These are phyloP conservation scores for Coemansia sp. DNA, from an alignment of 192 early-diverging fungal species.

Conservation along the genomic window DNA sequence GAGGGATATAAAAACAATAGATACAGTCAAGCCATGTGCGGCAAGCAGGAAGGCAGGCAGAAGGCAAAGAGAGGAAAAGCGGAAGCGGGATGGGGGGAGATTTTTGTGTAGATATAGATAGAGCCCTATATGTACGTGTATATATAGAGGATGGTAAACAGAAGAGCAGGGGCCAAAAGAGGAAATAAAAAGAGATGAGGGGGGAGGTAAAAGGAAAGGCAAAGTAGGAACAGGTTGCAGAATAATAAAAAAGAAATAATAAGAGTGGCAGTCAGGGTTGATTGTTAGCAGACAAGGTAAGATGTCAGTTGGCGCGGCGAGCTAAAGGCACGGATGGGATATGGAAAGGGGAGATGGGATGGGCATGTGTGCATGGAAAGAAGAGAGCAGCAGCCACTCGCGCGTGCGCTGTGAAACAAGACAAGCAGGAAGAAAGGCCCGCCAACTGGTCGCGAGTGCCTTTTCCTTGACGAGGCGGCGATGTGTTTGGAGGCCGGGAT, in stretches of 20 bases:
- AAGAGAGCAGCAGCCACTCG: slow-evolving; percentile 8
- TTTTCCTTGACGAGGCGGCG: no score
- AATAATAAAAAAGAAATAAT: slow-evolving; percentile 13
- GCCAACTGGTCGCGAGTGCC: no score
- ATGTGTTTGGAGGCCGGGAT: no score
- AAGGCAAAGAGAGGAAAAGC: slow-evolving; percentile 10
- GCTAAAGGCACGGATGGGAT: neutral
- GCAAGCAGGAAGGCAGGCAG: slow-evolving; percentile 5
- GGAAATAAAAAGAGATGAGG: slow-evolving; percentile 10
- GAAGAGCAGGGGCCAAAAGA: slow-evolving; percentile 1
- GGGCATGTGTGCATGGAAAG: slow-evolving; percentile 16
- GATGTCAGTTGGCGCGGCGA: slow-evolving; percentile 31
- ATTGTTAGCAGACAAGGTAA: slow-evolving; percentile 35
- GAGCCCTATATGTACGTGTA: slow-evolving; percentile 13
- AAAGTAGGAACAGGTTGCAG: slow-evolving; percentile 9
- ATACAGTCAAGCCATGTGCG: slow-evolving; percentile 3
- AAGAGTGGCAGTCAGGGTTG: slow-evolving; percentile 14
- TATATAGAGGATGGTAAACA: neutral
- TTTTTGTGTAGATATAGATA: neutral
- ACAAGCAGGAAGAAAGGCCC: neutral
- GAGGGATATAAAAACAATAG: slow-evolving; percentile 9
- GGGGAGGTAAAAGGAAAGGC: slow-evolving; percentile 14
- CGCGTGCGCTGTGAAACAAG: slow-evolving; percentile 12
- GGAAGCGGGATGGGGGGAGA: no score
- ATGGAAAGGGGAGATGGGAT: slow-evolving; percentile 10